phyloP scores from a whole-genome alignment of 345 rosid genomes.

The Anacardium occidentale region DNA sequence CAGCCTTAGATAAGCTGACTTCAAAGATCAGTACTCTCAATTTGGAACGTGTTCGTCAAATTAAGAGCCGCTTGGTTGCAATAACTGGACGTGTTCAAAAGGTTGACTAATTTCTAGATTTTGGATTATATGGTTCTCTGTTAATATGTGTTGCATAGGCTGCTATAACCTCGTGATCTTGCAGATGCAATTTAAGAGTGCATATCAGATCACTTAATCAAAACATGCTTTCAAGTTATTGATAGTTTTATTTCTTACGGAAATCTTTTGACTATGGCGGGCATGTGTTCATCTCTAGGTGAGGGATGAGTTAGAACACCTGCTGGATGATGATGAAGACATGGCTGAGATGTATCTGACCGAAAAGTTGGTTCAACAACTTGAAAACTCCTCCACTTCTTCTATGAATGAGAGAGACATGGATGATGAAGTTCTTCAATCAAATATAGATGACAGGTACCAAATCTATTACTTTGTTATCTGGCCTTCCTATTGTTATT shows the following conservation, averaged over 20 bases:
- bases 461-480: background rate
- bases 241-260: background rate
- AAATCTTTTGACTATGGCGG: background rate
- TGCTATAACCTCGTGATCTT: background rate
- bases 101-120: slow-evolving; percentile 33
- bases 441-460: slow-evolving; percentile 63
- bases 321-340: slow-evolving; percentile 94
- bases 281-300: slow-evolving; percentile 45
- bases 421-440: slow-evolving; percentile 48
- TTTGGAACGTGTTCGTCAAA: slow-evolving; percentile 66
- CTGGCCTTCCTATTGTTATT: background rate
- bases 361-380: slow-evolving; percentile 62
- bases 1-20: slow-evolving; percentile 68
- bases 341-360: slow-evolving; percentile 99
- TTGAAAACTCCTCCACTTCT: slow-evolving; percentile 61
- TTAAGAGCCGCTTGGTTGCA: slow-evolving; percentile 68
- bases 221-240: slow-evolving; percentile 12
- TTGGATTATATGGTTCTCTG: background rate
- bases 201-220: background rate
- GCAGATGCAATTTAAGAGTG: slow-evolving; percentile 12
- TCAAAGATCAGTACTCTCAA: slow-evolving; percentile 75
- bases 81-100: slow-evolving; percentile 72
- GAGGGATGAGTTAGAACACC: slow-evolving; percentile 85
- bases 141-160: background rate
- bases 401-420: slow-evolving; percentile 55